These are phyloP conservation scores for Globisporangium echinulatum DNA, from an alignment of 352 stramenopile genomes.

Conservation along the genomic window DNA sequence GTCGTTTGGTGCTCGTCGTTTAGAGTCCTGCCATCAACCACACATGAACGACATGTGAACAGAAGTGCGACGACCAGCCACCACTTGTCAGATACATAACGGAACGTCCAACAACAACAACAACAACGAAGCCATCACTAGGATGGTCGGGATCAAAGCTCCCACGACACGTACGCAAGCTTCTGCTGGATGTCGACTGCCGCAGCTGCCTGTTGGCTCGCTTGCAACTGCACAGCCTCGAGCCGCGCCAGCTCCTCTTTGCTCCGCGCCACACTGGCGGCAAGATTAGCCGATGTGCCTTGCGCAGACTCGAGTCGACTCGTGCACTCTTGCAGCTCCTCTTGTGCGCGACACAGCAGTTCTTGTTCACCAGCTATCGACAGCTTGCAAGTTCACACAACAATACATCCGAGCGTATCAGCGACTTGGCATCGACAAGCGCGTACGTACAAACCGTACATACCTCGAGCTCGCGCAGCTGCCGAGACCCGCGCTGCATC, in stretches of 20 bases:
- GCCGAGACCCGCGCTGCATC: neutral
- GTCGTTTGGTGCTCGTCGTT: neutral
- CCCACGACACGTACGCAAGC: neutral
- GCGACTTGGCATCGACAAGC: too few species aligned
- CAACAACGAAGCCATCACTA: neutral
- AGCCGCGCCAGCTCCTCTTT: neutral
- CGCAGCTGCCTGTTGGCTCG: neutral
- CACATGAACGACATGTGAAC: neutral
- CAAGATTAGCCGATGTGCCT: neutral
- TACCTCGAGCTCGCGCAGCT: neutral
- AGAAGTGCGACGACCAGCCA: too few species aligned
- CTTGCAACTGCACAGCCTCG: neutral
- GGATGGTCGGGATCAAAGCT: neutral
- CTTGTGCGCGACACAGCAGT: neutral
- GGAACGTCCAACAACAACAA: neutral
- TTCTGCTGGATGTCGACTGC: neutral
- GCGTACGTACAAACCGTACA: too few species aligned
- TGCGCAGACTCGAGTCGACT: neutral
- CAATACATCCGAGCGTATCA: neutral
- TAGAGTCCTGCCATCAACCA: neutral
- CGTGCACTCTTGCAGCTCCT: neutral
- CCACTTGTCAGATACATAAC: too few species aligned
- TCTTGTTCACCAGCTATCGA: neutral
- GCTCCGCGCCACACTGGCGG: neutral
- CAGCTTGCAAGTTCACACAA: neutral